Percentiles rank a stretch among this genome's conserved stretches.
phyloP scores from a whole-genome alignment of 768 basidiomycete species.

The Boletus bicolor region DNA sequence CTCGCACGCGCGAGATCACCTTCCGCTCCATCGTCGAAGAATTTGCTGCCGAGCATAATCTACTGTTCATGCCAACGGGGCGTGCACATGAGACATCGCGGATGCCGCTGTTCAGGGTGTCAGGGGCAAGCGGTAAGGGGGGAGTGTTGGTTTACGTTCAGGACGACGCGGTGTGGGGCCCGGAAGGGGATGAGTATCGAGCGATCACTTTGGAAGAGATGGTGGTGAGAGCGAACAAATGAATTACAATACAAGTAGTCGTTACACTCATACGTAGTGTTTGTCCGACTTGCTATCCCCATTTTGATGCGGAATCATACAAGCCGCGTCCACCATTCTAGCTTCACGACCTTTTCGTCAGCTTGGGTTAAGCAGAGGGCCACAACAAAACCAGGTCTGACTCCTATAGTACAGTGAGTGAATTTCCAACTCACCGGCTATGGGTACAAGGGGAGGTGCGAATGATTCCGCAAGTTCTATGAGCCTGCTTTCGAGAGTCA shows the following conservation, averaged over 20 bases:
- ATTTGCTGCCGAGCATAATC: slow-evolving; percentile 75
- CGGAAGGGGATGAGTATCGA: slow-evolving; percentile 59
- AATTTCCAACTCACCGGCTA: too few relatives aligned
- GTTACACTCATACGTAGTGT: too few relatives aligned
- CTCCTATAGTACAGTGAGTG: too few relatives aligned
- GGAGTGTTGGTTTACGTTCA: slow-evolving; percentile 86
- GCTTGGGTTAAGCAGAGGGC: too few relatives aligned
- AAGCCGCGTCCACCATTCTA: too few relatives aligned
- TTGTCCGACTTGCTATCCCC: too few relatives aligned
- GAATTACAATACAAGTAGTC: neutral
- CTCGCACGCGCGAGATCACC: slow-evolving; percentile 76
- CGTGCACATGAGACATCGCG: slow-evolving; percentile 80
- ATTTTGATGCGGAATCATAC: too few relatives aligned
- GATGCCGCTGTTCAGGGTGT: slow-evolving; percentile 87
- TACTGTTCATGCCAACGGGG: slow-evolving; percentile 87
- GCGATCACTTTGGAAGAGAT: slow-evolving; percentile 88
- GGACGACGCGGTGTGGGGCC: slow-evolving; percentile 93
- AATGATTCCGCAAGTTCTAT: too few relatives aligned
- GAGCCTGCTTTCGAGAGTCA: too few relatives aligned
- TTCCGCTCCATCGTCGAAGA: slow-evolving; percentile 95
- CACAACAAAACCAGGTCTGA: too few relatives aligned
- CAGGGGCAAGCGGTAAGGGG: slow-evolving; percentile 78
- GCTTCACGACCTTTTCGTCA: too few relatives aligned
- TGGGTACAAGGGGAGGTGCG: too few relatives aligned
- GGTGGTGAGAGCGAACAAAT: slow-evolving; percentile 60